Percentiles rank a stretch among this genome's conserved stretches.
These are phyloP conservation scores for Harringtonia lauricola DNA, from an alignment of 2,329 filamentous ascomycete species.

Conservation along the genomic window DNA sequence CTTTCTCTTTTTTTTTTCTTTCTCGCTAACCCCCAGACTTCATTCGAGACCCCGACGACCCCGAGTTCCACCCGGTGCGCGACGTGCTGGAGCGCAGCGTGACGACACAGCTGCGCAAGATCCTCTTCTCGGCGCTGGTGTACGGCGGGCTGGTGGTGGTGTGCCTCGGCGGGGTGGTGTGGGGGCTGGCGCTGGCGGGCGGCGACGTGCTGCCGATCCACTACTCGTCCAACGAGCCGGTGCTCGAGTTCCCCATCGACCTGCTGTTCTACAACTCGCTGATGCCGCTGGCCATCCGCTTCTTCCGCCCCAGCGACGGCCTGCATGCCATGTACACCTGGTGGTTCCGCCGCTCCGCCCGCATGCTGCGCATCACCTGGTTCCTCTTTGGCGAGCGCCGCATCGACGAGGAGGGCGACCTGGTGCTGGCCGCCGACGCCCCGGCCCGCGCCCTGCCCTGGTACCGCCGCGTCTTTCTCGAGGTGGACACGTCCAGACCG, in stretches of 20 bases:
- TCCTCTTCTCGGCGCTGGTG: constrained; percentile 88
- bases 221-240: constrained; percentile 85
- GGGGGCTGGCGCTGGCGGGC: constrained; percentile 64
- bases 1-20: not conserved
- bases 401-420: constrained; percentile 68
- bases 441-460: constrained; percentile 21
- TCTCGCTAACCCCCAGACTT: constrained; percentile 50
- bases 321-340: constrained; percentile 81
- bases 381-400: constrained; percentile 84
- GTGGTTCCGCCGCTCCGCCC: constrained; percentile 89
- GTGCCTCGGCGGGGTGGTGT: constrained; percentile 90
- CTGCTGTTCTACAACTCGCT: constrained; percentile 94
- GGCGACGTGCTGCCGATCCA: constrained; percentile 75
- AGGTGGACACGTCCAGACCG: constrained; percentile 22
- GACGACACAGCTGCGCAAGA: constrained; percentile 87
- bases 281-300: constrained; percentile 75
- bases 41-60: constrained; percentile 94
- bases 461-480: constrained; percentile 34
- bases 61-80: constrained; percentile 93
- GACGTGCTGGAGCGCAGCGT: constrained; percentile 92
- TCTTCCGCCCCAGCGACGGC: constrained; percentile 75
- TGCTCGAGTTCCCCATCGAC: constrained; percentile 89
- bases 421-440: constrained; percentile 32
- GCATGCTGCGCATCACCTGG: constrained; percentile 69
- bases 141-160: constrained; percentile 89